These are phyloP conservation scores for Irineochytrium annulatum DNA, from an alignment of 192 early-diverging fungal genomes.

Conservation along the genomic window DNA sequence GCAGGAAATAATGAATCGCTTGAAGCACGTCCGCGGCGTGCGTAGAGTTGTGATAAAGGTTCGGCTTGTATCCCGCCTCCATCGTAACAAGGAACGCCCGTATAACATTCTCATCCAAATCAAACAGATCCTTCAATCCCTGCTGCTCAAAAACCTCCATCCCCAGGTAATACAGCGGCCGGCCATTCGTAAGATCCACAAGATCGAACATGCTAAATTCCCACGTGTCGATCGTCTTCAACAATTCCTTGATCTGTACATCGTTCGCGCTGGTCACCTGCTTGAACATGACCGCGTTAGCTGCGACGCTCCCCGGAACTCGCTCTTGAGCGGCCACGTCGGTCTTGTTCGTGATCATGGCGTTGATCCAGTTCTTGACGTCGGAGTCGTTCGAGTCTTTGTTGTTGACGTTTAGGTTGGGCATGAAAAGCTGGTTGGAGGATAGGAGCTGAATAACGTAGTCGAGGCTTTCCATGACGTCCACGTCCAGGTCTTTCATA, in stretches of 20 bases:
- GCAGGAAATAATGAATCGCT: constrained; percentile 38
- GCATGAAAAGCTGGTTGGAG: constrained; percentile 47
- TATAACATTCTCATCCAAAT: constrained; percentile 28
- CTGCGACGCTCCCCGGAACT: no score
- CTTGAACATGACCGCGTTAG: no score
- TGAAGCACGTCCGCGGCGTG: constrained; percentile 54
- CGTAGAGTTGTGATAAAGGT: constrained; percentile 49
- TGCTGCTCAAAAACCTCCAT: constrained; percentile 22
- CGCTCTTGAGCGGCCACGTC: neutral
- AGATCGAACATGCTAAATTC: constrained; percentile 43
- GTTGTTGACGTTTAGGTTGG: constrained; percentile 30
- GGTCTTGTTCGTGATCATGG: constrained; percentile 35
- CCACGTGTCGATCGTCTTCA: constrained; percentile 30
- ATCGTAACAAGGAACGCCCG: constrained; percentile 25
- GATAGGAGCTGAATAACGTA: constrained; percentile 42
- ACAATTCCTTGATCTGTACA: constrained; percentile 15
- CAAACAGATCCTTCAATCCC: constrained; percentile 19
- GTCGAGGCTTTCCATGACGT: constrained; percentile 40
- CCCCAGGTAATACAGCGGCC: constrained; percentile 28
- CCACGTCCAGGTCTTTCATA: constrained; percentile 36
- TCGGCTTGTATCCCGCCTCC: constrained; percentile 29
- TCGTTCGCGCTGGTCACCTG: no score
- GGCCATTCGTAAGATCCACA: constrained; percentile 11
- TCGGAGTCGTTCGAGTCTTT: constrained; percentile 35
- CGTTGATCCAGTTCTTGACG: constrained; percentile 41